These are phyloP conservation scores for Dichomitus squalens DNA, from an alignment of 1,284 basidiomycete species.

Conservation along the genomic window DNA sequence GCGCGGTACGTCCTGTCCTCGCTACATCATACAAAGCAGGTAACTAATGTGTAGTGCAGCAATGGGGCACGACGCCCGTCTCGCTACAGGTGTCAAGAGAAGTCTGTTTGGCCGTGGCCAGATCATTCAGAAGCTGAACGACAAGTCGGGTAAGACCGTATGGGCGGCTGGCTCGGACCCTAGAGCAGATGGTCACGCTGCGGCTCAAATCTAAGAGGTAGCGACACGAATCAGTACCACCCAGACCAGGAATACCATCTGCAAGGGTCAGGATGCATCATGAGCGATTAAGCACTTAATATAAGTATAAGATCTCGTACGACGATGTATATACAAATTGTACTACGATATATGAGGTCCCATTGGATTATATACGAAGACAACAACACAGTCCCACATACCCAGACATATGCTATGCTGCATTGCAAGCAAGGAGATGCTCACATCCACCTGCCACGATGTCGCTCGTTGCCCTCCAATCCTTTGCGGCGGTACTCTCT, in stretches of 20 bases:
- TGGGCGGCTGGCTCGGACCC: conserved; percentile 92
- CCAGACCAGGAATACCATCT: not conserved
- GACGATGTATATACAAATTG: conserved; percentile 2
- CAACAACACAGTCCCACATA: not conserved
- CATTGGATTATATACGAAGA: not conserved
- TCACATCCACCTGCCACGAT: conserved; percentile 62
- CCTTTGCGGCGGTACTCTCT: conserved; percentile 79
- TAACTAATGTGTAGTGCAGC: conserved; percentile 36
- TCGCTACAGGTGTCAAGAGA: conserved; percentile 63
- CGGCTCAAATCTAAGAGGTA: conserved; percentile 72
- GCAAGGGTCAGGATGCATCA: not conserved
- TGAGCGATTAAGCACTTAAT: no score
- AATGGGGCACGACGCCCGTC: conserved; percentile 86
- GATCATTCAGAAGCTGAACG: conserved; percentile 79
- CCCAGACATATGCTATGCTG: not conserved
- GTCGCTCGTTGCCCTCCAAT: conserved; percentile 74
- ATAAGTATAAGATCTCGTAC: not conserved
- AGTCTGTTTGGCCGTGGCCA: conserved; percentile 91
- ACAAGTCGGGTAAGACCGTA: conserved; percentile 65
- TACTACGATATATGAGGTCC: conserved; percentile 11
- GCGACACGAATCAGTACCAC: no score
- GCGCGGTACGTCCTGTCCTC: conserved; percentile 45
- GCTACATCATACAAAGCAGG: not conserved
- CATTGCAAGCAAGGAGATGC: not conserved
- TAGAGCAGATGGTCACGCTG: conserved; percentile 86